A percentile compares a stretch with the other conserved stretches of the same genome.
Evolutionary conservation across 2,329 filamentous ascomycete genomes (phyloP).

Genomic region (Coniochaeta prunicola): DNA sequence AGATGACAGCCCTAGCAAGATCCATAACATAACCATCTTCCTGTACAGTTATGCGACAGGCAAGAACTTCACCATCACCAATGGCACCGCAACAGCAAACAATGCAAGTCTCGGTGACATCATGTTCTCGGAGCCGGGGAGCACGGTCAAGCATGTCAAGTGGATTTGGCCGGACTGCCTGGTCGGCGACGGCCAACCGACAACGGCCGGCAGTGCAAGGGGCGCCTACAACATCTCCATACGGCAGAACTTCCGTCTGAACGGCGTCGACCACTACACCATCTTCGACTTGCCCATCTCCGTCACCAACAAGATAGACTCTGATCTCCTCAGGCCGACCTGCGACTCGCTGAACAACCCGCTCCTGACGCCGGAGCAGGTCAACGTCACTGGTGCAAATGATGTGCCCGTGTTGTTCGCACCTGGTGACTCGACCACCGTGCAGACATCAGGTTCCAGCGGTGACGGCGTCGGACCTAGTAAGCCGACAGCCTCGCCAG

Average conservation of each 20-base stretch:
- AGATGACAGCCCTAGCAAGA: slow-evolving; percentile 44
- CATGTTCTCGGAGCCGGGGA: slow-evolving; percentile 54
- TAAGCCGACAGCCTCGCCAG: slow-evolving; percentile 18
- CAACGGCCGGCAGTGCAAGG: slow-evolving; percentile 38
- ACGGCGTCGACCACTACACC: slow-evolving; percentile 57
- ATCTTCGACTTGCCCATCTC: slow-evolving; percentile 64
- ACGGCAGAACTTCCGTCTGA: slow-evolving; percentile 61
- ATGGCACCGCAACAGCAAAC: slow-evolving; percentile 45
- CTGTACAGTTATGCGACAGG: slow-evolving; percentile 58
- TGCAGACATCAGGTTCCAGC: slow-evolving; percentile 25
- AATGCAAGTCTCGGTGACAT: slow-evolving; percentile 54
- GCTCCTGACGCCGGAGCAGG: slow-evolving; percentile 36
- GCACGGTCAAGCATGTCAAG: slow-evolving; percentile 67
- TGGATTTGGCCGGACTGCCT: slow-evolving; percentile 67
- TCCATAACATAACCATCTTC: slow-evolving; percentile 61
- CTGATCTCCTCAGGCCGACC: slow-evolving; percentile 18
- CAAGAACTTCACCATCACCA: slow-evolving; percentile 54
- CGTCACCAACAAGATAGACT: slow-evolving; percentile 57
- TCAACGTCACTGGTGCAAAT: slow-evolving; percentile 34
- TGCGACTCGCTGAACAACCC: slow-evolving; percentile 47
- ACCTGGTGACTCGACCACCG: slow-evolving; percentile 38
- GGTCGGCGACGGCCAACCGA: slow-evolving; percentile 48
- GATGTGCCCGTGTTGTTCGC: slow-evolving; percentile 41
- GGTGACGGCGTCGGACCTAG: slow-evolving; percentile 12
- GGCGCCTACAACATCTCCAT: slow-evolving; percentile 67